Evolutionary conservation across 306 rosid genomes (phyloP).

Genomic region (Sicyos baderoa): DNA sequence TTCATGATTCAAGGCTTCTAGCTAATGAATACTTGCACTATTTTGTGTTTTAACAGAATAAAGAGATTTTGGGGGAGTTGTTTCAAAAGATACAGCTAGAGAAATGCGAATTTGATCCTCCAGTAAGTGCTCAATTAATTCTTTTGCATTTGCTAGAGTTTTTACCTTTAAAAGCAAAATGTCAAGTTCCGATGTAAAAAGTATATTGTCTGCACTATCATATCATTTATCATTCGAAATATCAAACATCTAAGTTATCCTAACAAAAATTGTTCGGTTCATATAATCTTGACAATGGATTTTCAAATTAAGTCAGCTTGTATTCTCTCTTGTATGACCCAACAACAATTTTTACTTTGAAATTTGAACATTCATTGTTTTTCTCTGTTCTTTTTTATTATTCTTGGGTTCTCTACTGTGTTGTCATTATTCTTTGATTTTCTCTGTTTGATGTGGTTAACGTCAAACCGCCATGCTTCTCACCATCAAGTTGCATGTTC

Average conservation of each 20-base stretch:
- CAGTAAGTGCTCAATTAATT: constrained; percentile 39
- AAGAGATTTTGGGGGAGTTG: constrained; percentile 41
- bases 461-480: neutral
- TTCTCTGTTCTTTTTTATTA: neutral
- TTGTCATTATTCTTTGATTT: neutral
- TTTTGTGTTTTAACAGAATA: constrained; percentile 42
- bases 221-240: neutral
- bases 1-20: neutral
- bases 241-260: neutral
- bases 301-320: neutral
- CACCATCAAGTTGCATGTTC: neutral
- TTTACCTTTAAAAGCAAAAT: neutral
- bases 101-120: constrained; percentile 55
- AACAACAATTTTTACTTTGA: neutral
- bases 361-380: neutral
- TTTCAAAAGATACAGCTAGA: constrained; percentile 46
- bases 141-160: constrained; percentile 13
- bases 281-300: neutral
- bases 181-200: neutral
- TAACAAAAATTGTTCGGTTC: neutral
- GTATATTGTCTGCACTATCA: neutral
- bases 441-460: neutral
- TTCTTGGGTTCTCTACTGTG: constrained; percentile 1
- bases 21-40: neutral
- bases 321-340: neutral